Evolutionary conservation across 2,329 filamentous ascomycete genomes (phyloP).

Genomic region (Juglanconis oblonga): DNA sequence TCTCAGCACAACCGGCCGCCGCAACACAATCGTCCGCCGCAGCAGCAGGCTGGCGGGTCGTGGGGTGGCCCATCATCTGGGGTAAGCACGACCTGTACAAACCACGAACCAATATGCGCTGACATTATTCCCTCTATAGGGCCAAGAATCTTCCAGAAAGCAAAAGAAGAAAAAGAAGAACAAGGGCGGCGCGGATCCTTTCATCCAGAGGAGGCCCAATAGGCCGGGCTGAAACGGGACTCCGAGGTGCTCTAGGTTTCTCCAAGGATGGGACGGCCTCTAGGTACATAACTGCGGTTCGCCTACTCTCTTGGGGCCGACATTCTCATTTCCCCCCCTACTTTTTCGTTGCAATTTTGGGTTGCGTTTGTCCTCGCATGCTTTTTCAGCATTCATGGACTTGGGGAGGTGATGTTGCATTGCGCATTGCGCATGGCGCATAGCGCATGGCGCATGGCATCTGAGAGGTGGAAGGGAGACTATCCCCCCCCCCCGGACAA

Average conservation of each 20-base stretch:
- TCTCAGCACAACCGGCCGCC: conserved; percentile 3
- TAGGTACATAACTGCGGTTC: too few species aligned
- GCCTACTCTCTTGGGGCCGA: neutral
- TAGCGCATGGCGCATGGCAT: neutral
- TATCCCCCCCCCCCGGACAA: too few species aligned
- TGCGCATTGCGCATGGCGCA: neutral
- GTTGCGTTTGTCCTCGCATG: neutral
- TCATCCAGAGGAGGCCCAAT: conserved; percentile 39
- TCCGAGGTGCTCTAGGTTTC: neutral
- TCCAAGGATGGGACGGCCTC: neutral
- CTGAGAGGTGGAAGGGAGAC: neutral
- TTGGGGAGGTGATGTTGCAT: neutral
- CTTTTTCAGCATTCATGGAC: neutral
- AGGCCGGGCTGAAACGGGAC: neutral
- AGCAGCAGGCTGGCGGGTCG: neutral
- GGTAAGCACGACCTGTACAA: neutral
- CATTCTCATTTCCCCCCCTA: neutral
- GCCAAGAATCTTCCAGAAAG: neutral
- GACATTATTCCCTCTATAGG: neutral
- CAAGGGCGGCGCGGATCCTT: conserved; percentile 41
- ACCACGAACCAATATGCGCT: neutral
- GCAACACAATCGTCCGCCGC: neutral
- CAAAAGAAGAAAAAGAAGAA: conserved; percentile 21
- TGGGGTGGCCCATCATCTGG: neutral
- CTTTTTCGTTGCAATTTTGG: neutral